Evolutionary conservation across 1,284 basidiomycete genomes (phyloP).

Genomic region (Phylloboletellus chloephorus): DNA sequence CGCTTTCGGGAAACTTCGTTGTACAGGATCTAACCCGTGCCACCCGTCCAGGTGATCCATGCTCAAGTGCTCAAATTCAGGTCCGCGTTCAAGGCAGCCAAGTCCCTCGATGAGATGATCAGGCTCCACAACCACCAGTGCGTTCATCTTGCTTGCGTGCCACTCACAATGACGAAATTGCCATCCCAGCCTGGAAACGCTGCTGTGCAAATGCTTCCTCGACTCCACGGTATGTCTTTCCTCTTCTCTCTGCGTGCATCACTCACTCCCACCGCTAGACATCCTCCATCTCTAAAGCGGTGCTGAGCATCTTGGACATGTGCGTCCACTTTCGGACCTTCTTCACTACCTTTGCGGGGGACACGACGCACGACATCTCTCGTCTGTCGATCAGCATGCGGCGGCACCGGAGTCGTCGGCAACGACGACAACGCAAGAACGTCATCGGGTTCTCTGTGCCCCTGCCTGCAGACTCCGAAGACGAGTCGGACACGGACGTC

Average conservation of each 20-base stretch:
- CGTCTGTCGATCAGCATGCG: conserved; percentile 49
- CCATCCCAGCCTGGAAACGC: conserved; percentile 48
- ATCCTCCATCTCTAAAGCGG: conserved; percentile 54
- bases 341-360: conserved; percentile 56
- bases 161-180: background rate
- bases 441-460: conserved; percentile 57
- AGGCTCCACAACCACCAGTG: conserved; percentile 68
- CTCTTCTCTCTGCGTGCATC: background rate
- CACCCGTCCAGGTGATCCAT: conserved; percentile 57
- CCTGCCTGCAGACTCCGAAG: conserved; percentile 28
- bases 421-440: conserved; percentile 47
- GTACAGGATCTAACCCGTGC: background rate
- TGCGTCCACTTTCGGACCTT: conserved; percentile 60
- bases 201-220: conserved; percentile 64
- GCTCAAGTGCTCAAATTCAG: conserved; percentile 57
- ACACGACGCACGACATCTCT: conserved; percentile 56
- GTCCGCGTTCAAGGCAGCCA: conserved; percentile 45
- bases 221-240: conserved; percentile 50
- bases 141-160: conserved; percentile 26
- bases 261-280: conserved; percentile 40
- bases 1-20: background rate
- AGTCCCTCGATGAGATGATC: conserved; percentile 75
- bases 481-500: conserved; percentile 43
- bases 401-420: conserved; percentile 57
- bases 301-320: conserved; percentile 70